Evolutionary conservation across 139 green algal species (phyloP), one percentile per base, ranked within the genome.

Genomic region (Yamagishiella unicocca): DNA sequence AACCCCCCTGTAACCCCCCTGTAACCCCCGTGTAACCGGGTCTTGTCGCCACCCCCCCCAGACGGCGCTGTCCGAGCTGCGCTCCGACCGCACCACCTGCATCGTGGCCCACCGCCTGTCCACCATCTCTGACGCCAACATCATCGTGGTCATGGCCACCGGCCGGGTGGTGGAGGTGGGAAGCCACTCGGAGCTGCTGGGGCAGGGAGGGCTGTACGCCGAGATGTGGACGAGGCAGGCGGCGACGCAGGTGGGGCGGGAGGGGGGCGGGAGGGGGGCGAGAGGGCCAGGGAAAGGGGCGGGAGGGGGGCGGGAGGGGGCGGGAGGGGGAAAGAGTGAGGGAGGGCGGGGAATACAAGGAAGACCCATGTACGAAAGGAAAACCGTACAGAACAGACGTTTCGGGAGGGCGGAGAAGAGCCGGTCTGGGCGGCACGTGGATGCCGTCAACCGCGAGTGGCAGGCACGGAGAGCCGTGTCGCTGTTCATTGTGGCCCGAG

Each of bases 81-180:
- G 90, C 55, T 42, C 45, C 40, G 67, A 88, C 10, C 92, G 96
- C 67, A 99, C 96, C 7, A 98, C 94, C 24, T 77, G 98, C 54
- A 94, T 98, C 42, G 92, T 99, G 37, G 96, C 96, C 29, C 96
- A 99, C 87, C 90, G 96, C 33, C 93, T 98, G 42, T 94, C 86
- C 54, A 98, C 96, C 42, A 94, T 98, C 38, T 88, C 92, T 37
- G 92, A 96, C 64, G 94, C 96, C 14, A 91, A 98, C 89, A 86
- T 93, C 35, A 98, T 99, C 55, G 90, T 96, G 2, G 95, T 97
- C 19, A 80, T 95, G 85, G 68, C 89, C 46, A 84, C 91, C 21
- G 93, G 92, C 53, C 29, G 68, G 8, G 84, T 93, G 37, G 54
- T 38, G 37, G 87, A 93, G 89, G 61, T 68, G 62, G 90, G 92